A percentile compares a stretch with the other conserved stretches of the same genome.
Conservation (phyloP, 2,329 filamentous ascomycete genomes). For the Neurospora sp. region DNA sequence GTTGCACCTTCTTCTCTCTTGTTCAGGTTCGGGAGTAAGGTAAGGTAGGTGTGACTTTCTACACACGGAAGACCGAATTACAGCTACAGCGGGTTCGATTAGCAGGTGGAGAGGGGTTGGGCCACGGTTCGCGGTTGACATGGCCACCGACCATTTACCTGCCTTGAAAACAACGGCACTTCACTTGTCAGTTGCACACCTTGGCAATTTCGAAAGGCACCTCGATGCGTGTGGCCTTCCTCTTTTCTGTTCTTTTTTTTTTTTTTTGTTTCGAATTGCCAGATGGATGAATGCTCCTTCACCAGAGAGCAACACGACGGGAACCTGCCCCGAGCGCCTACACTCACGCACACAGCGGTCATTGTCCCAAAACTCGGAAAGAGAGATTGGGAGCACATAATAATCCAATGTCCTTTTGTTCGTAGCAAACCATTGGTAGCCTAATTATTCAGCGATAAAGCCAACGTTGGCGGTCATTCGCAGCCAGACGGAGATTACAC, state of each 20-base stretch:
- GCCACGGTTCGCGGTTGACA: background rate
- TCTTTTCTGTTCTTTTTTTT: background rate
- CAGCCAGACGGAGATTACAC: background rate
- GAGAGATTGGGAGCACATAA: background rate
- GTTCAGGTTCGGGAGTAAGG: background rate
- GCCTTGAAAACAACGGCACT: background rate
- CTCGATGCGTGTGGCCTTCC: background rate
- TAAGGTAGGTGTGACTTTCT: background rate
- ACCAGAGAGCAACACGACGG: background rate
- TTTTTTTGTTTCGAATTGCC: background rate
- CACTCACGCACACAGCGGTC: background rate
- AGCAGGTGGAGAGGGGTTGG: background rate
- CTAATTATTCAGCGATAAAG: background rate
- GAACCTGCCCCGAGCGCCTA: background rate
- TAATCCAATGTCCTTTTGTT: background rate
- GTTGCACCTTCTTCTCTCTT: background rate
- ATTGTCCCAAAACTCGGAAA: background rate
- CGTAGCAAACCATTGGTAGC: background rate
- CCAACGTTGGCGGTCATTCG: background rate
- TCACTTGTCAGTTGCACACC: background rate
- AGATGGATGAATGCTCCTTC: background rate
- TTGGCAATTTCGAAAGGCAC: background rate
- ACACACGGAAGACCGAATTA: background rate
- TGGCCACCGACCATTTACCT: background rate
- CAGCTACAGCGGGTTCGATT: background rate